These are phyloP conservation scores for Diaporthe humulicola DNA, from an alignment of 2,329 filamentous ascomycete genomes.

Conservation along the genomic window DNA sequence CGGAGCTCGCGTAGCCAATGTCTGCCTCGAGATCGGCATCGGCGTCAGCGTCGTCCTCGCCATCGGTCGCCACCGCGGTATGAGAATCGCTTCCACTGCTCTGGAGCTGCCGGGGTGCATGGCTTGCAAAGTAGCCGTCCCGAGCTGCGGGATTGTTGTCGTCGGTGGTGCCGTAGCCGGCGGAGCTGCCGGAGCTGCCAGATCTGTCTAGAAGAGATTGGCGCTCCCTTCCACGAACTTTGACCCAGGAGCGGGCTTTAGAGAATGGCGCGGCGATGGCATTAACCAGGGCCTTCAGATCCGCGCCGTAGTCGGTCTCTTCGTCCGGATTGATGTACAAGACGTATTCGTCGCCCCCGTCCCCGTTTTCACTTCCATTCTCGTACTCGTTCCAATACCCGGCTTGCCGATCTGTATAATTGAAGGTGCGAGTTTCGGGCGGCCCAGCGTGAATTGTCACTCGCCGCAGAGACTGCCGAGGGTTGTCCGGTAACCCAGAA, in stretches of 20 bases:
- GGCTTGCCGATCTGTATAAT: conserved; percentile 42
- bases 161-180: conserved; percentile 43
- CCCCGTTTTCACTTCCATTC: conserved; percentile 77
- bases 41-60: conserved; percentile 55
- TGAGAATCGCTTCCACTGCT: conserved; percentile 43
- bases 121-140: conserved; percentile 44
- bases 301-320: conserved; percentile 64
- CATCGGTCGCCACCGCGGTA: conserved; percentile 54
- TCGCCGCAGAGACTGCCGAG: conserved; percentile 35
- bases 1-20: conserved; percentile 61
- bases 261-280: conserved; percentile 64
- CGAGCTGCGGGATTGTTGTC: conserved; percentile 40
- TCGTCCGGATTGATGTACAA: conserved; percentile 82
- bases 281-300: conserved; percentile 70
- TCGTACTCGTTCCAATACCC: conserved; percentile 92
- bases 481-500: conserved; percentile 33
- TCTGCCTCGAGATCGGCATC: conserved; percentile 42
- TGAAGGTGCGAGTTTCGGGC: conserved; percentile 34
- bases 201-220: conserved; percentile 44
- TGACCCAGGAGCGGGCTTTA: conserved; percentile 66
- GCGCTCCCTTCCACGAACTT: conserved; percentile 44
- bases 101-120: conserved; percentile 48
- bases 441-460: conserved; percentile 42
- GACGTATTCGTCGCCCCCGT: conserved; percentile 73
- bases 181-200: conserved; percentile 37